Base-by-base conservation (phyloP, 257 asterid species). In the Nicotiana otophora region DNA sequence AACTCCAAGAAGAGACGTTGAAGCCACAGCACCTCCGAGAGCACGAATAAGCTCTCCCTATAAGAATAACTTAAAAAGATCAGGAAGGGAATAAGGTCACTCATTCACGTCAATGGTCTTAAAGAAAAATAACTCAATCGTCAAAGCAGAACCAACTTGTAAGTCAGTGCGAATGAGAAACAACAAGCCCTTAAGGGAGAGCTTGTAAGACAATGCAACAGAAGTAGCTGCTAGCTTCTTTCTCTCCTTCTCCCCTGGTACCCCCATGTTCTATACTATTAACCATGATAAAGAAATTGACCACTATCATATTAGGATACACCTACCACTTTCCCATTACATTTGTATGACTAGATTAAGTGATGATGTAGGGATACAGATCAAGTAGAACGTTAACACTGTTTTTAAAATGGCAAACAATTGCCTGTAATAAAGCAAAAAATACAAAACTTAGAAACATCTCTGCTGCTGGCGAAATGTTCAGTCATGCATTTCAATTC, bases 21-120 rank as follows among this genome's bases (percentile, higher is more conserved):
- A 90, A 26, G 98, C 98, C 72, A 68, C 87, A 48, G 88, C 94
- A 34, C 97, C 96, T 84, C 99, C 99, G 55, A 94, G 85, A 85
- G 99, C 99, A 82, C 98, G 91, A 65, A 96, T 85, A 10, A 96
- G 93, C 82, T 94, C 98, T 62, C 99, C 99, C 98, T 96, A 84
- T 75, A 79, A 70, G 10, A 84, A 34, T 78, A 67, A 66, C 26
- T n/a, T 81, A 72, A 30, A 42, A 84, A 30, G 33, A 31, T 74
- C 42, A 51, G 63, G 26, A 72, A 3, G 20, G 23, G 36, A 74
- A 74, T 15, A 74, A 23, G 19, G 16, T 8, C 16, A 51, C 20
- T 4, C 23, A 26, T 74, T 46, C 79, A 23, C 4, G 62, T 48
- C 48, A 36, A 70, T 3, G 20, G 58, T 70, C 39, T 23, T 46